A percentile compares a stretch with the other conserved stretches of the same genome.
These are phyloP conservation scores for Saturnispora ahearnii DNA, from an alignment of 805 yeast species.

Conservation along the genomic window DNA sequence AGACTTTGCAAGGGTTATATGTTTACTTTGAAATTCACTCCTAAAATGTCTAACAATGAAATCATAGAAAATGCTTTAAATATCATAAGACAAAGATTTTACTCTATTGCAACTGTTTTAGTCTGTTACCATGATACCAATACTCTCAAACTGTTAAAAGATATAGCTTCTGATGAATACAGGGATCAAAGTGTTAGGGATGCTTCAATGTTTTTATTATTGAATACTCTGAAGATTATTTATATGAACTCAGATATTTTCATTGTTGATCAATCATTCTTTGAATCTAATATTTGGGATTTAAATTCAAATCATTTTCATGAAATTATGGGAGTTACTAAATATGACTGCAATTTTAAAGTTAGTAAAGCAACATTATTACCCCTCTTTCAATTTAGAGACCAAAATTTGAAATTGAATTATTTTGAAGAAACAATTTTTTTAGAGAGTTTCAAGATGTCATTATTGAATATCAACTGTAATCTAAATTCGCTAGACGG, in stretches of 20 bases:
- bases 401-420: conserved; percentile 25
- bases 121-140: conserved; percentile 1
- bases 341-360: conserved; percentile 8
- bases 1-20: background rate
- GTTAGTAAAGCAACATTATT: conserved; percentile 17
- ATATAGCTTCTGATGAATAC: background rate
- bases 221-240: conserved; percentile 4
- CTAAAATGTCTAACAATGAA: background rate
- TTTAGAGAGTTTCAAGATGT: conserved; percentile 15
- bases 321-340: conserved; percentile 18
- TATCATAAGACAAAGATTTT: background rate
- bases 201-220: conserved; percentile 7
- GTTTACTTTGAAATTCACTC: background rate
- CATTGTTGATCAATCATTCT: background rate
- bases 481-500: conserved; percentile 15
- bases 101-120: background rate
- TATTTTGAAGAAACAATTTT: conserved; percentile 17
- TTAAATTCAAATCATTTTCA: background rate
- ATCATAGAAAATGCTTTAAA: background rate
- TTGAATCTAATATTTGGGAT: background rate
- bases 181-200: conserved; percentile 2
- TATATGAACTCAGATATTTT: conserved; percentile 9
- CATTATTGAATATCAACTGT: conserved; percentile 16
- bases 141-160: background rate
- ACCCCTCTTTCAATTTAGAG: conserved; percentile 25